Evolutionary conservation across 1,284 basidiomycete species (phyloP), one percentile per base, ranked within the genome.

Genomic region (Ustilago esculenta): DNA sequence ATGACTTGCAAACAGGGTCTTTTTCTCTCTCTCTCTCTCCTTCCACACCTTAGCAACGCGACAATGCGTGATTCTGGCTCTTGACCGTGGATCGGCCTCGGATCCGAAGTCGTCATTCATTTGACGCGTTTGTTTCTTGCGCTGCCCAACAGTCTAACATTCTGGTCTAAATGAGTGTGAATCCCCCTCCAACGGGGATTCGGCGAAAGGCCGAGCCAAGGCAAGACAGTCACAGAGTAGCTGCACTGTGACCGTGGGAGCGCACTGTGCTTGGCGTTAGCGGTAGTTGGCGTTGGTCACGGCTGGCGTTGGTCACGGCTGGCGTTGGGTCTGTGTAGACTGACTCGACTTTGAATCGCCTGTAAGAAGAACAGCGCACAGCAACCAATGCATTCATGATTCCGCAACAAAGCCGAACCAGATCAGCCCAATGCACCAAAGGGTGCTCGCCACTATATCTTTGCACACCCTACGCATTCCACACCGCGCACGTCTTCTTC

Each of bases 311-410:
- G n/a, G n/a, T n/a, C n/a, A n/a, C n/a, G n/a, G n/a, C n/a, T n/a
- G n/a, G n/a, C n/a, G n/a, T n/a, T n/a, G n/a, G n/a, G n/a, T n/a
- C n/a, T n/a, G n/a, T n/a, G n/a, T n/a, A n/a, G n/a, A 17, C 37
- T 60, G 58, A 61, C 59, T 56, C 52, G 52, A 56, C 52, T 46
- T 21, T 11, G 25, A 27, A n/a, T n/a, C n/a, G n/a, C n/a, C n/a
- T n/a, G 40, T 7, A 12, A 5, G 5, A 20, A 36, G 35, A 36
- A 36, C 15, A 36, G 12, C 27, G 6, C 27, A 29, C 12, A 7
- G 6, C 27, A 36, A 20, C 15, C n/a, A n/a, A n/a, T n/a, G n/a
- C n/a, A n/a, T n/a, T n/a, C n/a, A n/a, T n/a, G 39, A 8, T 11
- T 27, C 18, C 45, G 45, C 35, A 27, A 47, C 35, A 47, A 47